Conservation (phyloP, 140 eudicot genomes). For the Oenanthe javanica region DNA sequence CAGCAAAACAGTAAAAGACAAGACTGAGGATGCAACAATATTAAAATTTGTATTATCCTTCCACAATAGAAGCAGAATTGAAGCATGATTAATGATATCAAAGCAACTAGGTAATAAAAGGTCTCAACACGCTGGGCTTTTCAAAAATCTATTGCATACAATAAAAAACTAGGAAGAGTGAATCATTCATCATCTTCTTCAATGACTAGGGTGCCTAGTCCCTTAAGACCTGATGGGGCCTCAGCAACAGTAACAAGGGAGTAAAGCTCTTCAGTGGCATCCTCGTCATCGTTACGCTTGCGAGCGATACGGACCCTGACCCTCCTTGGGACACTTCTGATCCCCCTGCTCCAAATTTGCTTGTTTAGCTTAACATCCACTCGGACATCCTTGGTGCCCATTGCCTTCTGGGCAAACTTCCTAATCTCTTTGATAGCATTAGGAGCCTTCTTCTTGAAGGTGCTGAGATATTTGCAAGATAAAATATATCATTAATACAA, state of each 20-base stretch:
- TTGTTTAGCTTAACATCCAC: slow-evolving; percentile 88
- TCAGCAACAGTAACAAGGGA: slow-evolving; percentile 78
- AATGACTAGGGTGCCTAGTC: slow-evolving; percentile 62
- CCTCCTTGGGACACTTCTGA: slow-evolving; percentile 79
- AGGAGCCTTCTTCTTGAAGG: slow-evolving; percentile 94
- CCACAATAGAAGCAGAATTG: neutral
- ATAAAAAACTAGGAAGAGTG: neutral
- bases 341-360: slow-evolving; percentile 79
- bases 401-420: slow-evolving; percentile 67
- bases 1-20: neutral
- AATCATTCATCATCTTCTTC: slow-evolving; percentile 56
- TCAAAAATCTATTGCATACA: slow-evolving; percentile 5
- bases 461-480: slow-evolving; percentile 24
- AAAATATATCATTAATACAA: neutral
- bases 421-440: slow-evolving; percentile 81
- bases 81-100: neutral
- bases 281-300: slow-evolving; percentile 85
- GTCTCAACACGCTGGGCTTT: neutral
- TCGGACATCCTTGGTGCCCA: slow-evolving; percentile 79
- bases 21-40: neutral
- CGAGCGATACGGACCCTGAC: slow-evolving; percentile 73
- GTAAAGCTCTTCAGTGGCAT: slow-evolving; percentile 78
- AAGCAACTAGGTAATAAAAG: neutral
- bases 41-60: neutral
- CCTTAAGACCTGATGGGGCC: slow-evolving; percentile 71